Base-by-base conservation (phyloP, 164 flowering plant genomes). In the Vitis riparia region DNA sequence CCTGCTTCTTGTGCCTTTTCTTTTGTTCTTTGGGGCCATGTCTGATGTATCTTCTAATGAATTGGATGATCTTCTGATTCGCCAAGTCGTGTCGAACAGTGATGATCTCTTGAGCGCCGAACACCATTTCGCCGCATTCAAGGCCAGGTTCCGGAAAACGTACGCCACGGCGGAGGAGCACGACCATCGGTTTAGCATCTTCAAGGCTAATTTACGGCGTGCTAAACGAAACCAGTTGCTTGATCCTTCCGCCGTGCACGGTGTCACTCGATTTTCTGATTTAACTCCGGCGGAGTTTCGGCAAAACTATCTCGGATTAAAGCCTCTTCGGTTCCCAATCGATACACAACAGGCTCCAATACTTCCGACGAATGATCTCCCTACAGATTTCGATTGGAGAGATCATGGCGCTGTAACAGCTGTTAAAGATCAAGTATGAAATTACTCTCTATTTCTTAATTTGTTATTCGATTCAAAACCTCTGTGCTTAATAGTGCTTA, bases 311-410 rank as follows among this genome's bases (percentile, higher is more conserved):
- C 81, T 91, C 12, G 98, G 99, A 1, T 74, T 94, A 62, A 77
- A 76, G 47, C 63, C 69, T 9, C 76, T 85, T 8, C 64, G 77
- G 11, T 79, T 88, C 15, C 89, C 95, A 0, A 50, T 73, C 5
- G 91, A 88, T 52, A 90, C 95, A 10, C 68, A 87, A 10, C 68
- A 82, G 75, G 97, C 98, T 23, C 98, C 96, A 59, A 83, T 86
- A 23, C 85, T 94, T 1, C 99, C 99, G 1, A 94, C 99, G 10
- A 80, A 72, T 5, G 86, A 88, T 74, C 88, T 94, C 14, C 97
- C 99, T 0, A 29, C 63, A 1, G 93, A 91, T 19, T 94, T 91
- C 56, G 99, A 94, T 69, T 94, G 99, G 99, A 85, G 99, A n/a
- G 98, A 94, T 44, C 80, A 79, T 0, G 99, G 99, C 1, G 99